Evolutionary conservation across 2,329 filamentous ascomycete species (phyloP), one percentile per base, ranked within the genome.

Genomic region (Cercospora zeina): DNA sequence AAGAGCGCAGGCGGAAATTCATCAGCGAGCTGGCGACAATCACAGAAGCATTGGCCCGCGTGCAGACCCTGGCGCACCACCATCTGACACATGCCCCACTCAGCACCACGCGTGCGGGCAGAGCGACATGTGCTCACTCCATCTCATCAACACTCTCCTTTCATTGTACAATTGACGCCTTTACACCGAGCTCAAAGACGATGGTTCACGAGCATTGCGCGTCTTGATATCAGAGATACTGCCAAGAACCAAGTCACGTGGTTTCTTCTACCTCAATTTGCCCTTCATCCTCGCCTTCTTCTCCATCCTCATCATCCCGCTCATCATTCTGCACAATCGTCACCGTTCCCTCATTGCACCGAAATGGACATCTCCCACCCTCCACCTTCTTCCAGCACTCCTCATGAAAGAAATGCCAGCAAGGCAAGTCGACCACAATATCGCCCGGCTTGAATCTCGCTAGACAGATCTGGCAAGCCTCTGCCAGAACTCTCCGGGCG

Each of bases 351-450:
- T 53, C 36, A 16, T 54, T 54, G 34, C 58, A 59, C 19, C 58
- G 31, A 14, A 59, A 45, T 0, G 58, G 58, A 34, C 58, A 59
- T 11, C 13, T 27, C 3, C 37, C n/a, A 2, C 36, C 30, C 3
- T 45, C 34, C 6, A 54, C 58, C 24, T 54, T 16, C 21, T 4
- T 27, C 58, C 58, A 59, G 21, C 59, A 58, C 1, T 31, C 33
- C 2, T 24, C 54, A 13, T 62, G 54, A n/a, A 53, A 62, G 45
- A 62, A 62, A 57, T 58, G 59, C 54, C 59, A 51, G 27, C 59
- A 62, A n/a, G 59, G 53, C 13, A 62, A 45, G 27, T 56, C 59
- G 4, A 59, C 27, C n/a, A 63, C 54, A 36, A 63, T 59, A 34
- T 63, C 61, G 21, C 45, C 51, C 27, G 54, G 34, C 42, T 36